Conservation (phyloP, 2,329 filamentous ascomycete species). For the Colletotrichum sp. region DNA sequence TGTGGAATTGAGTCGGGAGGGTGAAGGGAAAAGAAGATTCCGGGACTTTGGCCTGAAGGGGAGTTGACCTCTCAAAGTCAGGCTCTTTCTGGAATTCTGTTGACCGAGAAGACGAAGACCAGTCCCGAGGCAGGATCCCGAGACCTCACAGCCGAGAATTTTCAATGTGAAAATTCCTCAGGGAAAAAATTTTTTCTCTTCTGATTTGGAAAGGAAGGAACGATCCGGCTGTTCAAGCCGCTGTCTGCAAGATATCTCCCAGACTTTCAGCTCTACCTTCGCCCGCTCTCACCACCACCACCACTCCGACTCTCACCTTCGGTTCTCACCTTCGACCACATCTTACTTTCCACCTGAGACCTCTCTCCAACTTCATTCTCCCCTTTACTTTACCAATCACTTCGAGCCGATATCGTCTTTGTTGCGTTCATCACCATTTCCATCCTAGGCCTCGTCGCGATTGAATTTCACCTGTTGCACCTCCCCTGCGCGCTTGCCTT, state of each 20-base stretch:
- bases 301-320: background rate
- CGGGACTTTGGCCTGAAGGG: background rate
- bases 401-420: background rate
- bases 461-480: background rate
- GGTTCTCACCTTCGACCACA: background rate
- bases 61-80: background rate
- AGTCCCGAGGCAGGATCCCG: fast-evolving
- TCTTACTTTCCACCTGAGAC: fast-evolving
- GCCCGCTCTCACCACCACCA: background rate
- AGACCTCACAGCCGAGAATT: fast-evolving
- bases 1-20: fast-evolving
- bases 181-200: too few relatives aligned
- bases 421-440: background rate
- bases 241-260: background rate
- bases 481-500: background rate
- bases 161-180: background rate
- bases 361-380: background rate
- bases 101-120: background rate
- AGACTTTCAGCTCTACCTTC: too few relatives aligned
- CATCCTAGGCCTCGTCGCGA: background rate
- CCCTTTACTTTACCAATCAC: background rate
- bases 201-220: background rate
- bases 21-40: background rate
- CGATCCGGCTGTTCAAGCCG: too few relatives aligned
- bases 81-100: fast-evolving